Percentiles rank a stretch among this genome's conserved stretches.
Conservation (phyloP, 805 yeast species). For the Starmerella stigmatis region DNA sequence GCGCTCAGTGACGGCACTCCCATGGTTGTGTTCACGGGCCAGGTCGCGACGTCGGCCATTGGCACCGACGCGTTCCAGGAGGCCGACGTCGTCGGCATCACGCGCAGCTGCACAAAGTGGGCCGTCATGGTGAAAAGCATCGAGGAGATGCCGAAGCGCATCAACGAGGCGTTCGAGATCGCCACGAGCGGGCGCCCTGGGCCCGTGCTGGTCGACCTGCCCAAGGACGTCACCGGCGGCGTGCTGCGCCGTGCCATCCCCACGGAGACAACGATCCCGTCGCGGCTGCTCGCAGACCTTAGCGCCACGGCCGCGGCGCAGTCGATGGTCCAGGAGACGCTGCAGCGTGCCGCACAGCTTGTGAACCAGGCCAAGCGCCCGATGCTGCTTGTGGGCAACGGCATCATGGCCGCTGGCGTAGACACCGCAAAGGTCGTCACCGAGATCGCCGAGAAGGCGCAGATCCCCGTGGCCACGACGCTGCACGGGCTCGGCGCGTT, state of each 20-base stretch:
- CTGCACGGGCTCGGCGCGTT: constrained; percentile 89
- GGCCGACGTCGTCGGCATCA: constrained; percentile 94
- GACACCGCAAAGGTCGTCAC: constrained; percentile 51
- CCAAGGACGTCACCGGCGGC: constrained; percentile 95
- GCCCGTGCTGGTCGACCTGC: constrained; percentile 93
- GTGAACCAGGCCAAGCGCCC: constrained; percentile 80
- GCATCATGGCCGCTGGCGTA: constrained; percentile 71
- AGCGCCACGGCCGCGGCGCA: constrained; percentile 55
- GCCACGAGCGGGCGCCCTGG: constrained; percentile 97
- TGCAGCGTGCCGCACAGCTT: constrained; percentile 65
- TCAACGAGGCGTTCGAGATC: constrained; percentile 95
- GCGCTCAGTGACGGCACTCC: constrained; percentile 97
- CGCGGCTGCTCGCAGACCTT: constrained; percentile 54
- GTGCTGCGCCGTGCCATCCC: constrained; percentile 82
- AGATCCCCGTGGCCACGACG: constrained; percentile 93
- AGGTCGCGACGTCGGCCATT: constrained; percentile 88
- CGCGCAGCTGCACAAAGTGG: constrained; percentile 97
- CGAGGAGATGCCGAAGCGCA: constrained; percentile 87
- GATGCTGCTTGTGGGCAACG: constrained; percentile 83
- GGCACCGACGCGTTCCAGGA: constrained; percentile 99
- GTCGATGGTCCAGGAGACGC: constrained; percentile 63
- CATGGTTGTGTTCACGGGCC: constrained; percentile 92
- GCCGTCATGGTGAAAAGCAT: constrained; percentile 95
- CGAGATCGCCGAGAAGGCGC: constrained; percentile 80
- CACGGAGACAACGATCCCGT: constrained; percentile 58